Evolutionary conservation across 2,329 filamentous ascomycete genomes (phyloP), one percentile per base, ranked within the genome.

Genomic region (Talaromyces atroroseus): DNA sequence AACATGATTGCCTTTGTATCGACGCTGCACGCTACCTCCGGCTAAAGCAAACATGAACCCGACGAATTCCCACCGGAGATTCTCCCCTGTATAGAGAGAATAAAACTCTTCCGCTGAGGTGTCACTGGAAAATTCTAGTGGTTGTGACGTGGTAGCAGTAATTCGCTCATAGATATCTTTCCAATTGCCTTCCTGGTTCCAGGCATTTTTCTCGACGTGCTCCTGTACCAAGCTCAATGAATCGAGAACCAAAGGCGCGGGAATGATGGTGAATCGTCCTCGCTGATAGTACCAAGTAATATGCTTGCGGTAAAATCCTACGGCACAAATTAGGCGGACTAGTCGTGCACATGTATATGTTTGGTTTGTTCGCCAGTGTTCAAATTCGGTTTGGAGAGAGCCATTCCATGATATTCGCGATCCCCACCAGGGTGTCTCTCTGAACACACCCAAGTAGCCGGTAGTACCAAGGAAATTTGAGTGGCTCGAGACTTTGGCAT

Each of bases 51-150:
- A 65, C 16, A 63, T 60, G 18, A 64, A 48, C n/a, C 63, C 63
- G 26, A 65, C 46, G 50, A 62, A 62, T 48, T 65, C 63, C 61
- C 62, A 64, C 46, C 63, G 54, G 14, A 65, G 50, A 44, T 61
- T 62, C 14, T 58, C 53, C 5, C 59, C 62, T 5, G 57, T 57
- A 14, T 54, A 57, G 8, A 57, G 32, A 4, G 55, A 48, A 48
- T 49, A 53, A 10, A 57, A 57, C 14, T 57, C 23, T 20, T 42
- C 26, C n/a, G 50, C 40, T 1, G 49, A 23, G 3, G 34, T 53
- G 11, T 52, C 36, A 24, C 49, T 42, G 29, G 32, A 36, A 3
- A 57, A 21, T 38, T 48, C 40, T 16, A 57, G 36, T 12, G 50
- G 46, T 18, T 44, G 49, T 2, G 49, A 52, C 14, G 55, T 57